Evolutionary conservation across 2,329 filamentous ascomycete genomes (phyloP).

Genomic region (Arachnopeziza araneosa): DNA sequence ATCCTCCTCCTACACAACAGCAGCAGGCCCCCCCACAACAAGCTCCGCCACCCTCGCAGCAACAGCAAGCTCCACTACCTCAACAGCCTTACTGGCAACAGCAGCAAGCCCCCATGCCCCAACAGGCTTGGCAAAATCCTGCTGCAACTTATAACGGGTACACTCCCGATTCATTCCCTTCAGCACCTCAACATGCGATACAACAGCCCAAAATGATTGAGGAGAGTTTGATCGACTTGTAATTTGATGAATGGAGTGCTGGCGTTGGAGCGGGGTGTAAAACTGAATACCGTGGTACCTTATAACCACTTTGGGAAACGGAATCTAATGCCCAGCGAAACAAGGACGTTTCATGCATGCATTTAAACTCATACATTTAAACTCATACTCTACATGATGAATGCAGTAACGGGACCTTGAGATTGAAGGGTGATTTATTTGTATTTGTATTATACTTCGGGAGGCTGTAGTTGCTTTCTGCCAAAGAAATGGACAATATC

Average conservation of each 20-base stretch:
- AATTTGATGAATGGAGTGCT: slow-evolving; percentile 40
- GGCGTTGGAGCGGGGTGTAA: slow-evolving; percentile 10
- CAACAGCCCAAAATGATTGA: slow-evolving; percentile 54
- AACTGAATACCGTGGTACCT: background rate
- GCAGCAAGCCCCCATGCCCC: slow-evolving; percentile 36
- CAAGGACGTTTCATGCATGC: background rate
- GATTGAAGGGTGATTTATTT: background rate
- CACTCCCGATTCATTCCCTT: slow-evolving; percentile 58
- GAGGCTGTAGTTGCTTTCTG: too few species aligned
- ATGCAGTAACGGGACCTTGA: background rate
- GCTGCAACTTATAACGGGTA: slow-evolving; percentile 43
- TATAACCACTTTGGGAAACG: background rate
- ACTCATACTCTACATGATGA: background rate
- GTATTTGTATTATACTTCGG: background rate
- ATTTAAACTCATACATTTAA: background rate
- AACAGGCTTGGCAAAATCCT: slow-evolving; percentile 34
- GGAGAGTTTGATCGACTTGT: slow-evolving; percentile 77
- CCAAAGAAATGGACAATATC: too few species aligned
- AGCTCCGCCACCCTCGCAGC: slow-evolving; percentile 10
- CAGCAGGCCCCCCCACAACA: slow-evolving; percentile 21
- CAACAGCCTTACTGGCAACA: slow-evolving; percentile 41
- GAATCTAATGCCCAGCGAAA: background rate
- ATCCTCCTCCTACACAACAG: slow-evolving; percentile 21
- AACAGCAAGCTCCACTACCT: slow-evolving; percentile 23
- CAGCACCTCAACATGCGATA: slow-evolving; percentile 54